phyloP scores from a whole-genome alignment of 768 basidiomycete genomes.

The Suillus americanus region DNA sequence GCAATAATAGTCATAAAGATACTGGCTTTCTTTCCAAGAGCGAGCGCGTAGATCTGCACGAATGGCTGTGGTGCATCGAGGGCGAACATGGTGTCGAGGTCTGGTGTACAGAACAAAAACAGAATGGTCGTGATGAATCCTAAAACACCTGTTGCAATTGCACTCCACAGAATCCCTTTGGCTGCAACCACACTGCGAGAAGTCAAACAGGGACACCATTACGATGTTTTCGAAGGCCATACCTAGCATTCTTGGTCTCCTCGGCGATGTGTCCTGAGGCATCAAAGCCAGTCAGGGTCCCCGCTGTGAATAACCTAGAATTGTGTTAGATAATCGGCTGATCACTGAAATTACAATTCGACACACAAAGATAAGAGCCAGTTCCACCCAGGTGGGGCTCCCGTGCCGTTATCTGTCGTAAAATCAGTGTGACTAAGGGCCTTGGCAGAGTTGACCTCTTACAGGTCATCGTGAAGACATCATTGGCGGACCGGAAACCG shows the following conservation, averaged over 20 bases:
- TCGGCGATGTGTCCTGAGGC: constrained; percentile 87
- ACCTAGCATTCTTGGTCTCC: constrained; percentile 83
- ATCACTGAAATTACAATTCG: constrained; percentile 7
- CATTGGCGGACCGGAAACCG: constrained; percentile 80
- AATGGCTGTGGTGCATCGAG: constrained; percentile 89
- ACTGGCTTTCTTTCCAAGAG: constrained; percentile 75
- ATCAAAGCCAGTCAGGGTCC: constrained; percentile 89
- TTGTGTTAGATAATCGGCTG: constrained; percentile 30
- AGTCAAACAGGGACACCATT: neutral
- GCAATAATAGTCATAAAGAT: constrained; percentile 89
- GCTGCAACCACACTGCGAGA: constrained; percentile 66
- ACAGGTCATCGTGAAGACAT: constrained; percentile 84
- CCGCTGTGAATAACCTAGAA: constrained; percentile 83
- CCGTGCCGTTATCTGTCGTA: constrained; percentile 79
- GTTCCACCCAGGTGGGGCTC: constrained; percentile 86
- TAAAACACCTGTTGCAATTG: constrained; percentile 74
- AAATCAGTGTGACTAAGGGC: constrained; percentile 7
- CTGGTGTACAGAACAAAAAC: constrained; percentile 84
- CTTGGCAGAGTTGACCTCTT: constrained; percentile 41
- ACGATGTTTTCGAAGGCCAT: constrained; percentile 1
- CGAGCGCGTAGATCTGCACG: constrained; percentile 82
- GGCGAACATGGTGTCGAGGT: constrained; percentile 71
- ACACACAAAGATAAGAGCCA: constrained; percentile 85
- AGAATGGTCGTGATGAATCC: constrained; percentile 79
- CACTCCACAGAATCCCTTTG: constrained; percentile 78